Percentiles rank a stretch among this genome's conserved stretches.
Conservation (phyloP, 108 stramenopile species). For the Chaetoceros tenuissimus region DNA sequence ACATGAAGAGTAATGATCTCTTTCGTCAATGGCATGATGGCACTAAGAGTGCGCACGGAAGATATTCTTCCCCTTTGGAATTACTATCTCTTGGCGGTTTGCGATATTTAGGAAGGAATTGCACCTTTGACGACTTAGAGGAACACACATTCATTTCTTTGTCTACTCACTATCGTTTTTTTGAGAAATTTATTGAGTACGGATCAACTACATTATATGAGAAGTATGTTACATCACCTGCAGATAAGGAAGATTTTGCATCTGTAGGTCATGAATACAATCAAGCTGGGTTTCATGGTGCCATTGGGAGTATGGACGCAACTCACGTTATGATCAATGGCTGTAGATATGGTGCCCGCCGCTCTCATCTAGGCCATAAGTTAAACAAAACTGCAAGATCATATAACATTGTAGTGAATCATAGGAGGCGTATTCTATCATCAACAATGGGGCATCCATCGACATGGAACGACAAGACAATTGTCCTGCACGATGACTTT, state of each 20-base stretch:
- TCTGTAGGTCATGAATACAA: slow-evolving; percentile 2
- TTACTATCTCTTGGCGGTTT: slow-evolving; percentile 1
- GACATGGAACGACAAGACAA: slow-evolving; percentile 11
- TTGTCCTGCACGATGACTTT: slow-evolving; percentile 7
- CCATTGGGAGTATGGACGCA: slow-evolving; percentile 2
- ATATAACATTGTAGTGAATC: slow-evolving; percentile 10
- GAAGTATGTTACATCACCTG: background rate
- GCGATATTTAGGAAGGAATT: slow-evolving; percentile 6
- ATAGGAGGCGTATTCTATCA: slow-evolving; percentile 8
- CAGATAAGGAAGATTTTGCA: background rate
- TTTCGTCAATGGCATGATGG: background rate
- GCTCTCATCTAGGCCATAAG: slow-evolving; percentile 4
- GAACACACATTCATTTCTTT: background rate
- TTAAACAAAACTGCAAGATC: slow-evolving; percentile 5
- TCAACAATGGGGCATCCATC: slow-evolving; percentile 5
- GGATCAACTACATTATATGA: background rate
- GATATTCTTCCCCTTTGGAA: background rate
- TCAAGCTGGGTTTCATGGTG: slow-evolving; percentile 8
- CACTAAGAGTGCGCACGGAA: background rate
- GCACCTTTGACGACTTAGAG: slow-evolving; percentile 6
- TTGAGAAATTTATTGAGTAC: background rate
- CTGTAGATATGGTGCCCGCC: background rate
- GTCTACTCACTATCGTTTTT: background rate
- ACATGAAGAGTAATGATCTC: background rate
- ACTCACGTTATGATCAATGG: slow-evolving; percentile 5